Evolutionary conservation across 768 basidiomycete genomes (phyloP).

Genomic region (Tricholoma terreum): DNA sequence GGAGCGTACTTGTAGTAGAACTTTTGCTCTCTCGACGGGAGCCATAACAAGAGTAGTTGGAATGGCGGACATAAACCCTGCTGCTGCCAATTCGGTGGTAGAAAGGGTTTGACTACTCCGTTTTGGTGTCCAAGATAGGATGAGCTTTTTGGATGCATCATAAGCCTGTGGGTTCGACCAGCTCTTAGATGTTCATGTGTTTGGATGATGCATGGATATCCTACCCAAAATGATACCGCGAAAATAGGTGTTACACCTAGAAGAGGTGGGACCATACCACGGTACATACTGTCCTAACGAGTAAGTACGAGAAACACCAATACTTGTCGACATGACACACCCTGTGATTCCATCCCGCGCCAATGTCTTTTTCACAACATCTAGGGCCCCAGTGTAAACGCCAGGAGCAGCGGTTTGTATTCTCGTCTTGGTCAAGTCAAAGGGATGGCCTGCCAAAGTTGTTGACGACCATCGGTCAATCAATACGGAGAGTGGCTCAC

Average conservation of each 20-base stretch:
- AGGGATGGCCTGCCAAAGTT: slow-evolving; percentile 76
- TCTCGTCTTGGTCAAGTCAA: slow-evolving; percentile 95
- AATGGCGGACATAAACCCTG: slow-evolving; percentile 92
- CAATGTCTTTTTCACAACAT: slow-evolving; percentile 88
- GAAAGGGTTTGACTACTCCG: slow-evolving; percentile 62
- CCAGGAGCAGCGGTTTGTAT: slow-evolving; percentile 91
- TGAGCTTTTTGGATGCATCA: slow-evolving; percentile 86
- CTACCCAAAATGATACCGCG: slow-evolving; percentile 95
- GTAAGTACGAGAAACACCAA: not conserved
- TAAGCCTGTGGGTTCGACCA: slow-evolving; percentile 61
- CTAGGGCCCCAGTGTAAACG: slow-evolving; percentile 85
- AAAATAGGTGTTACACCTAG: slow-evolving; percentile 98
- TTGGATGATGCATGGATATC: slow-evolving; percentile 19
- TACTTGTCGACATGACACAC: slow-evolving; percentile 40
- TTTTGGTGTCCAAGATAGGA: slow-evolving; percentile 75
- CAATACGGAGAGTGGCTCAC: slow-evolving; percentile 40
- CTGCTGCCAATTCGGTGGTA: slow-evolving; percentile 78
- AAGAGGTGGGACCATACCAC: slow-evolving; percentile 90
- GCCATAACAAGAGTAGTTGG: slow-evolving; percentile 92
- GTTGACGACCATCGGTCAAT: not conserved
- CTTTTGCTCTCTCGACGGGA: slow-evolving; percentile 96
- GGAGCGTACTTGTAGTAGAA: slow-evolving; percentile 74
- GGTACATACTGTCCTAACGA: slow-evolving; percentile 60
- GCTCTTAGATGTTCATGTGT: not conserved
- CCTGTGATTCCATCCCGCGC: slow-evolving; percentile 90